A percentile compares a stretch with the other conserved stretches of the same genome.
These are phyloP conservation scores for Rhynchosporium agropyri DNA, from an alignment of 2,329 filamentous ascomycete genomes.

Conservation along the genomic window DNA sequence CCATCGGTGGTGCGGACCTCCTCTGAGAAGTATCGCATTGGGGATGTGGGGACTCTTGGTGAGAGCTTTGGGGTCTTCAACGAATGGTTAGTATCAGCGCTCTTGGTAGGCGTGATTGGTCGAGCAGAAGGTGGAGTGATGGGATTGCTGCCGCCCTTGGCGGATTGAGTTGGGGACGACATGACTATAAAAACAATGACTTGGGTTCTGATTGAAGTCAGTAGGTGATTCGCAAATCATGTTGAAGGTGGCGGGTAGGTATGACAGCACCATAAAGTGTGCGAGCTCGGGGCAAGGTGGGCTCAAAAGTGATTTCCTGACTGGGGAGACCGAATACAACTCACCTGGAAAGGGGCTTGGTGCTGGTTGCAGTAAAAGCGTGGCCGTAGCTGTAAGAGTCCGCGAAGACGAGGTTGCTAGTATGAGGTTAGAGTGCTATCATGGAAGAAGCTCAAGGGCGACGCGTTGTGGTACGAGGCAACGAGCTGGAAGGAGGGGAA, in stretches of 20 bases:
- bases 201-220: slow-evolving; percentile 2
- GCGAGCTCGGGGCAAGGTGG: background rate
- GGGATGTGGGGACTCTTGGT: background rate
- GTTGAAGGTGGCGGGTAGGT: background rate
- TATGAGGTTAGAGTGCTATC: background rate
- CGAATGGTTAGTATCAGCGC: background rate
- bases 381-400: slow-evolving; percentile 1
- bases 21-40: background rate
- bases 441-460: background rate
- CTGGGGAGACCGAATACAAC: background rate
- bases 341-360: background rate
- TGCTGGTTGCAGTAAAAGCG: slow-evolving; percentile 2
- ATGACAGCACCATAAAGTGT: background rate
- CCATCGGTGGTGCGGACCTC: background rate
- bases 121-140: background rate
- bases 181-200: background rate
- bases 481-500: too few relatives aligned
- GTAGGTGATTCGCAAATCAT: background rate
- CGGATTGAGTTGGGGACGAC: slow-evolving; percentile 9
- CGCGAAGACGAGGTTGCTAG: background rate
- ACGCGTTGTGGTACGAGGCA: background rate
- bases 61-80: background rate
- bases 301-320: background rate
- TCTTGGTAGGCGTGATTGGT: slow-evolving; percentile 2
- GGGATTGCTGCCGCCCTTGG: background rate